Base-by-base conservation (phyloP, 2,329 filamentous ascomycete species). In the Aureobasidium lini region DNA sequence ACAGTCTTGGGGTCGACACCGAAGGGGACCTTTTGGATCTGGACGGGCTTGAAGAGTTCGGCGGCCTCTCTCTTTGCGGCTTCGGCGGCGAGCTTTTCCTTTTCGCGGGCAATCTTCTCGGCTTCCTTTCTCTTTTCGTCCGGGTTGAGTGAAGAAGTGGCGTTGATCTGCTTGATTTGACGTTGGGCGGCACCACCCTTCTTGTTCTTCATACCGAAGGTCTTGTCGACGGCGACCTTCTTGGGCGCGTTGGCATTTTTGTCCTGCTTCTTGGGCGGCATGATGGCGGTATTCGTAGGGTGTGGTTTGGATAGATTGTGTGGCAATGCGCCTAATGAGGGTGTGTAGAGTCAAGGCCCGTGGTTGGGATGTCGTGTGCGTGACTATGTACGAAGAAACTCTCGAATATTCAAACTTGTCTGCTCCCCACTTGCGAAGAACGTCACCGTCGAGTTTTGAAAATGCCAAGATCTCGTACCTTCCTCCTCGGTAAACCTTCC, bases 121-220 rank as follows among this genome's bases (percentile, higher is more conserved):
- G 83, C 83, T 54, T 82, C 81, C 71, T 86, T 96, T 68, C 81
- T 83, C 81, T 96, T 97, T 73, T 94, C 87, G 60, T 96, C 93
- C 23, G 90, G 84, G n/a, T 82, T 87, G 62, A 90, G 90, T 67
- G 87, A 85, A 56, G 86, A 82, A 68, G 91, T 87, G 48, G 86
- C 82, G 66, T 86, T 78, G 73, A 99, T 84, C 69, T 91, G 89
- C 61, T 89, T 87, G 71, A 99, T 97, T 67, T 92, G 85, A 76
- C 86, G 95, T 77, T 97, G 90, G 59, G 91, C 93, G 56, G 84
- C 86, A 60, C 85, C 88, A 66, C 94, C 94, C 81, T 96, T 99
- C 81, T 99, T 99, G 73, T 99, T 99, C 79, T 99, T 99, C 94
- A 99, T 97, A 68, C 94, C 94, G 81, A 99, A 99, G 50, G 94